phyloP scores from a whole-genome alignment of 139 green algal species.

The Desmodesmus armatus region DNA sequence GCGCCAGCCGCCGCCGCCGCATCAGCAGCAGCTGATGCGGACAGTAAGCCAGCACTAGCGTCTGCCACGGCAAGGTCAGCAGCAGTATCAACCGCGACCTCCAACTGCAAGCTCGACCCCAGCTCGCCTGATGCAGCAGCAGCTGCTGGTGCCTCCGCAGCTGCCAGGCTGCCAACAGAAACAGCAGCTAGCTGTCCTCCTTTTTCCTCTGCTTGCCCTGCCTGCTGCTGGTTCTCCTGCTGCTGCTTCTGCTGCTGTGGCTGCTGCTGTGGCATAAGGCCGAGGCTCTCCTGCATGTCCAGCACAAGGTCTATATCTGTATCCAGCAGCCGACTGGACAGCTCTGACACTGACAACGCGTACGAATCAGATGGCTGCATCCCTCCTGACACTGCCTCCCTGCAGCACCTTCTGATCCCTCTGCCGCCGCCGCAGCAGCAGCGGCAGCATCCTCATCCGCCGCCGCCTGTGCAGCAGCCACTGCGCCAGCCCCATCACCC shows the following conservation, averaged over 20 bases:
- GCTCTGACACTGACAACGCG: slow-evolving; percentile 6
- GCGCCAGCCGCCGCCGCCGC: neutral
- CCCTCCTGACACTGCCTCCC: neutral
- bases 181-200: neutral
- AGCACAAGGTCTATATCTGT: neutral
- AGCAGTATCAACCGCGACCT: too few relatives aligned
- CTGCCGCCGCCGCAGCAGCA: neutral
- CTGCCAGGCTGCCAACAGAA: neutral
- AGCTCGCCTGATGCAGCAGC: slow-evolving; percentile 15
- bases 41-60: neutral
- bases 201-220: neutral
- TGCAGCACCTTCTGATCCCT: neutral
- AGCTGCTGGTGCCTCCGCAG: neutral
- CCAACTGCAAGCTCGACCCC: too few relatives aligned
- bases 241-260: neutral
- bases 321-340: slow-evolving; percentile 6
- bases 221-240: neutral
- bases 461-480: neutral
- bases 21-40: neutral
- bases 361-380: neutral
- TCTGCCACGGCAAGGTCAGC: too few relatives aligned
- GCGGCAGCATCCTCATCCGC: neutral
- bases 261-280: neutral
- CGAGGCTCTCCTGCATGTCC: neutral
- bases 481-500: neutral